Evolutionary conservation across 2,329 filamentous ascomycete species (phyloP).

Genomic region (Clathrospora elynae): DNA sequence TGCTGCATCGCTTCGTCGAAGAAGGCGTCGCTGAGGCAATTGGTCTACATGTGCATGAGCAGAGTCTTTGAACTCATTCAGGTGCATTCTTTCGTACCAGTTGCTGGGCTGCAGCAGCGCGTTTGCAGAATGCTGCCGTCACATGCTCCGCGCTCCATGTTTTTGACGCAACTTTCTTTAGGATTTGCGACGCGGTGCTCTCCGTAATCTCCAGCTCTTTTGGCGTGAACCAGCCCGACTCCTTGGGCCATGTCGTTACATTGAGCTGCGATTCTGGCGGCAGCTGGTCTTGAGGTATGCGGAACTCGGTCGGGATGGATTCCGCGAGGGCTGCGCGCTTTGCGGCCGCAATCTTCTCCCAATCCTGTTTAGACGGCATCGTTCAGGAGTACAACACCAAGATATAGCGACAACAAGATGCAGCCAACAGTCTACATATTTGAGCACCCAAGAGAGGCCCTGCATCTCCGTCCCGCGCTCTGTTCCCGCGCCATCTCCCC

Average conservation of each 20-base stretch:
- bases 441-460: not conserved
- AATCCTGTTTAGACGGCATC: conserved; percentile 38
- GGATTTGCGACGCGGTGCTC: conserved; percentile 49
- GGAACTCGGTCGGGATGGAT: conserved; percentile 64
- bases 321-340: conserved; percentile 52
- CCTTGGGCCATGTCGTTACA: conserved; percentile 60
- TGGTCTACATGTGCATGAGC: conserved; percentile 52
- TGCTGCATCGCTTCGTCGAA: conserved; percentile 59
- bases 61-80: not conserved
- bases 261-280: conserved; percentile 61
- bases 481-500: conserved; percentile 23
- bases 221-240: conserved; percentile 64
- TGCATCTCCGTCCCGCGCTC: conserved; percentile 12
- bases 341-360: conserved; percentile 53
- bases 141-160: conserved; percentile 60
- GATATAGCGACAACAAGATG: not conserved
- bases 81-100: conserved; percentile 45
- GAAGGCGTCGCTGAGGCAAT: conserved; percentile 64
- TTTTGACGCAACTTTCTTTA: conserved; percentile 49
- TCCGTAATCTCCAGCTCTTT: conserved; percentile 59
- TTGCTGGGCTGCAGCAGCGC: conserved; percentile 61
- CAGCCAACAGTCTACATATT: not conserved
- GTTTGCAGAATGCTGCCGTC: conserved; percentile 60
- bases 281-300: conserved; percentile 59
- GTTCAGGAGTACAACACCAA: conserved; percentile 2